Base-by-base conservation (phyloP, 2,329 filamentous ascomycete species). In the Fusarium longipes region DNA sequence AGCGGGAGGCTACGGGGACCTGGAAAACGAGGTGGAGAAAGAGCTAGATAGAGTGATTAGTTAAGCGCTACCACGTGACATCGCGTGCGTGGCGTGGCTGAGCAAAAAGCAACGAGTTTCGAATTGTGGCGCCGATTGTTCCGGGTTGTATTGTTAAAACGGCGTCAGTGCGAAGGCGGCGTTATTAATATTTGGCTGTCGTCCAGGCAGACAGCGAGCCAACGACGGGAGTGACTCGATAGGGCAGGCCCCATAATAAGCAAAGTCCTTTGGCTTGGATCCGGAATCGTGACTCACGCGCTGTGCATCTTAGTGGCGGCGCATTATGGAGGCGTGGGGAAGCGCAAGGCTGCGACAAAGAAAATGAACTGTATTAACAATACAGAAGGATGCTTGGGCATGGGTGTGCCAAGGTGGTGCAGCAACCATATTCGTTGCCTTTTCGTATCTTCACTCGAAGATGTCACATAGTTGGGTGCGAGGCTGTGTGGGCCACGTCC, bases 1-100 rank as follows among this genome's bases (percentile, higher is more conserved):
- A 60, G 61, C 72, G 72, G 72, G 67, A 73, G 67, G 62, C 67
- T 60, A 73, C 67, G 70, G 70, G 60, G 55, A 33, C 45, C 35
- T 24, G 22, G 32, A 64, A 36, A 48, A 57, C 20, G 52, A 62
- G 57, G 66, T 54, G 57, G 60, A 70, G 60, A 44, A 61, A 69
- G 72, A 72, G 62, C 65, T 68, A 24, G 63, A 59, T 61, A 45
- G 43, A 49, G 32, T 40, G 53, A 73, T 77, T 76, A 77, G 75
- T 77, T 73, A 76, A 65, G 27, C 6, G 8, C 2, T 1, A 0
- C 10, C 75, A 77, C 76, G 76, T 77, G 76, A 75, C 36, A 42
- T 38, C 65, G 65, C 56, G 65, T 51, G 59, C 48, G 58, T 70
- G 66, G 72, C 67, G 57, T 71, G 66, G 72, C 64, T 63, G 22